Evolutionary conservation across 371 early-diverging fungal species (phyloP).

Genomic region (Rhizopus stolonifer): DNA sequence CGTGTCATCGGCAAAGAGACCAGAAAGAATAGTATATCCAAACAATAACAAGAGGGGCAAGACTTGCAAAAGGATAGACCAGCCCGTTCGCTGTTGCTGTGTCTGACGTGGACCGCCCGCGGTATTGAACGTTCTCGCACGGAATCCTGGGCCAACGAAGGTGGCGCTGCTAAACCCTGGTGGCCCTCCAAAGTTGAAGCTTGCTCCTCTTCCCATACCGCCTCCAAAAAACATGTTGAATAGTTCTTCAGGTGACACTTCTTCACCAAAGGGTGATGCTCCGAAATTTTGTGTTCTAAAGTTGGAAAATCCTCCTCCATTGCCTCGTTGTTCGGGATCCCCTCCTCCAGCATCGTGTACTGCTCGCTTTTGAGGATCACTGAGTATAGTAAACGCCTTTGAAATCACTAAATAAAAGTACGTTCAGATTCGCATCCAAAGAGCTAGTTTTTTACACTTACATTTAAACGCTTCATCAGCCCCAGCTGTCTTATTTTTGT

Average conservation of each 20-base stretch:
- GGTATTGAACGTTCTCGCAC: slow-evolving; percentile 39
- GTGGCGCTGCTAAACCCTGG: slow-evolving; percentile 48
- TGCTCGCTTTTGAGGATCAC: slow-evolving; percentile 85
- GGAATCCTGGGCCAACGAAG: slow-evolving; percentile 51
- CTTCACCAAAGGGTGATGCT: slow-evolving; percentile 61
- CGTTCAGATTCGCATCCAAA: too few relatives aligned
- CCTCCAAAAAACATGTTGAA: slow-evolving; percentile 97
- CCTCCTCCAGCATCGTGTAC: slow-evolving; percentile 87
- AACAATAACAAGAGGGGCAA: slow-evolving; percentile 42
- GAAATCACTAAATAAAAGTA: slow-evolving; percentile 65
- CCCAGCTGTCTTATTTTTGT: slow-evolving; percentile 95
- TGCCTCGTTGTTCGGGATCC: slow-evolving; percentile 59
- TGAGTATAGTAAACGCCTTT: slow-evolving; percentile 87
- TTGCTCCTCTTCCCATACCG: slow-evolving; percentile 17
- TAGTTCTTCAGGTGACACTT: slow-evolving; percentile 91
- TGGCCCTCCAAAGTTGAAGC: slow-evolving; percentile 30
- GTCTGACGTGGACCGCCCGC: slow-evolving; percentile 13
- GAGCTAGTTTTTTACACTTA: slow-evolving; percentile 39
- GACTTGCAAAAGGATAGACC: slow-evolving; percentile 42
- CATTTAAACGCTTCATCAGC: slow-evolving; percentile 97
- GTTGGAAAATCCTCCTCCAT: slow-evolving; percentile 18
- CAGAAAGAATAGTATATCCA: slow-evolving; percentile 43
- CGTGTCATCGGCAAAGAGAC: slow-evolving; percentile 38
- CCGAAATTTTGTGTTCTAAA: slow-evolving; percentile 21
- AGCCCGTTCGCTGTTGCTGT: slow-evolving; percentile 22